These are phyloP conservation scores for Pigoraptor vietnamica DNA, from an alignment of 78 protist genomes.

Conservation along the genomic window DNA sequence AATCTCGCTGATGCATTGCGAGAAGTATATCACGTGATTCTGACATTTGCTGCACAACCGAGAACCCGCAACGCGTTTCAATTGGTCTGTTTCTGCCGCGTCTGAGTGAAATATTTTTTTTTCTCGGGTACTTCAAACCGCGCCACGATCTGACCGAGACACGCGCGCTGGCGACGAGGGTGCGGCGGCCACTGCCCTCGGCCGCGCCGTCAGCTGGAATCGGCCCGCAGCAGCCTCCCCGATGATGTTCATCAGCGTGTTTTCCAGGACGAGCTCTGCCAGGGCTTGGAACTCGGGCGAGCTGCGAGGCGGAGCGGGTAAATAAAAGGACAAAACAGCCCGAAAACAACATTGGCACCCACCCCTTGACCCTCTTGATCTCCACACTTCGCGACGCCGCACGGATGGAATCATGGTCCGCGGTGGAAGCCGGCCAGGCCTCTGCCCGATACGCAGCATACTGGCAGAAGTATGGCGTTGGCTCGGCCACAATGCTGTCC, in stretches of 20 bases:
- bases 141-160: too few relatives aligned
- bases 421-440: background rate
- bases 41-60: too few relatives aligned
- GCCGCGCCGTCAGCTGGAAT: background rate
- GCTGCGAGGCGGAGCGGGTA: background rate
- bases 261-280: background rate
- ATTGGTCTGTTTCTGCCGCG: too few relatives aligned
- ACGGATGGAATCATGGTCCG: background rate
- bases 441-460: background rate
- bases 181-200: background rate
- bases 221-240: background rate
- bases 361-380: background rate
- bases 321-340: background rate
- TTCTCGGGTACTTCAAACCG: too few relatives aligned
- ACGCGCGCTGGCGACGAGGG: too few relatives aligned
- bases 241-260: background rate
- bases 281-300: background rate
- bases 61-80: too few relatives aligned
- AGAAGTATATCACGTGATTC: too few relatives aligned
- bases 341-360: background rate
- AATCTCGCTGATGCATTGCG: too few relatives aligned
- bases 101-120: too few relatives aligned
- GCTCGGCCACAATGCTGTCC: background rate
- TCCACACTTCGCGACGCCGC: background rate
- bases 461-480: background rate